Evolutionary conservation across 2,329 filamentous ascomycete species (phyloP), one percentile per base, ranked within the genome.

Genomic region (Elsinoe arachidis): DNA sequence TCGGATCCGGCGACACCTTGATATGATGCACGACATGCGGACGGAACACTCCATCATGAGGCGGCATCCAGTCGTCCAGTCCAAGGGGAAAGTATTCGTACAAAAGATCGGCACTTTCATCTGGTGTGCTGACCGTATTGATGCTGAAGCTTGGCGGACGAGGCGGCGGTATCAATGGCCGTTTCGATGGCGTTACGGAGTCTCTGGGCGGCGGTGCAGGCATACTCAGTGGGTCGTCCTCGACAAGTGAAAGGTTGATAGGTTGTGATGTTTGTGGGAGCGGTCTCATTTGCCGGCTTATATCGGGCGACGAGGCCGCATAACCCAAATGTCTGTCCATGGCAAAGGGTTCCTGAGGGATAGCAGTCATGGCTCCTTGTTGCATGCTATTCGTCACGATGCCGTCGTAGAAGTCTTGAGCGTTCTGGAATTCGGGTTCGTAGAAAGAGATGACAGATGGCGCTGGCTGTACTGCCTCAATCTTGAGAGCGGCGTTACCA

Each of bases 61-160:
- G 90, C 1, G 87, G 87, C 82, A 91, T 90, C 87, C 87, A 96
- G 67, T 96, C 91, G 69, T 96, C 90, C 59, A 96, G 74, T 51
- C 87, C 90, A 14, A 97, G 77, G 0, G 91, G 91, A 62, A 97
- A 96, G 68, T 97, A 96, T 73, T 97, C 91, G 68, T 96, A 96
- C 15, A 96, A 75, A 62, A 91, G 76, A 71, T 96, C 91, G 0
- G 85, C 85, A 64, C 86, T 86, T 64, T 95, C 90, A 62, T 84
- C 73, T 34, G 87, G 79, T 67, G 86, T 85, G 68, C 81, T 79
- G 63, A 77, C 78, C 1, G 76, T 68, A 34, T 76, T 74, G 41
- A 77, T 67, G 0, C 73, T 73, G 58, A 77, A 77, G 0, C 74
- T 76, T 1, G 74, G 74, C 3, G 73, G 69, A 4, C 74, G 66